Evolutionary conservation across 164 flowering plant species (phyloP).

Genomic region (Dillenia turbinata): DNA sequence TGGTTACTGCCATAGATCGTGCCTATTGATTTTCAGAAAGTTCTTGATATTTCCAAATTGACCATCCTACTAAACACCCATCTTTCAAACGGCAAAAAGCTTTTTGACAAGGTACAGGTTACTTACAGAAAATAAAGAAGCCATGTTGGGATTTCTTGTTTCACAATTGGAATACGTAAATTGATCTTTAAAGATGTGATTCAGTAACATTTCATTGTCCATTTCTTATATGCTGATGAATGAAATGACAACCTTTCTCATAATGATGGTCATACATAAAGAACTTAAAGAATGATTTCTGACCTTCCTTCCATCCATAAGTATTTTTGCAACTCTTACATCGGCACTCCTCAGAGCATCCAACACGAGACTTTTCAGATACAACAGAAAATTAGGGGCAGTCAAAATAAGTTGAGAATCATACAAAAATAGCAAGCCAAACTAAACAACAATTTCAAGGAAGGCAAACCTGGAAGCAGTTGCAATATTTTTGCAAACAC

Average conservation of each 20-base stretch:
- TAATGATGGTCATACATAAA: background rate
- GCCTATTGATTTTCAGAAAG: too few species aligned
- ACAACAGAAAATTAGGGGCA: conserved; percentile 9
- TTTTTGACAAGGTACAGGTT: too few species aligned
- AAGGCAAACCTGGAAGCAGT: conserved; percentile 69
- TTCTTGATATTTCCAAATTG: too few species aligned
- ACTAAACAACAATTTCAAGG: background rate
- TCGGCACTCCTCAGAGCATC: conserved; percentile 55
- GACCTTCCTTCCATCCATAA: conserved; percentile 66
- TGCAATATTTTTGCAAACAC: conserved; percentile 84
- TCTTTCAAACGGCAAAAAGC: too few species aligned
- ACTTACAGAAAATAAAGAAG: too few species aligned
- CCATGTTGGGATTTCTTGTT: too few species aligned
- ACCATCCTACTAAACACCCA: too few species aligned
- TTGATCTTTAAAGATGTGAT: too few species aligned
- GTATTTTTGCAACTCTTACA: conserved; percentile 53
- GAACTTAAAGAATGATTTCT: background rate
- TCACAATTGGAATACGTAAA: too few species aligned
- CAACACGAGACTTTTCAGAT: conserved; percentile 48
- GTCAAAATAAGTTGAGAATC: conserved; percentile 4
- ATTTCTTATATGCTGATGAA: background rate
- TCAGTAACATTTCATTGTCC: too few species aligned
- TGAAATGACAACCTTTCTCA: background rate
- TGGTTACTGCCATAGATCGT: too few species aligned
- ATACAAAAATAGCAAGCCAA: background rate